Percentiles rank a stretch among this genome's conserved stretches.
These are phyloP conservation scores for Tricholoma furcatifolium DNA, from an alignment of 768 basidiomycete genomes.

Conservation along the genomic window DNA sequence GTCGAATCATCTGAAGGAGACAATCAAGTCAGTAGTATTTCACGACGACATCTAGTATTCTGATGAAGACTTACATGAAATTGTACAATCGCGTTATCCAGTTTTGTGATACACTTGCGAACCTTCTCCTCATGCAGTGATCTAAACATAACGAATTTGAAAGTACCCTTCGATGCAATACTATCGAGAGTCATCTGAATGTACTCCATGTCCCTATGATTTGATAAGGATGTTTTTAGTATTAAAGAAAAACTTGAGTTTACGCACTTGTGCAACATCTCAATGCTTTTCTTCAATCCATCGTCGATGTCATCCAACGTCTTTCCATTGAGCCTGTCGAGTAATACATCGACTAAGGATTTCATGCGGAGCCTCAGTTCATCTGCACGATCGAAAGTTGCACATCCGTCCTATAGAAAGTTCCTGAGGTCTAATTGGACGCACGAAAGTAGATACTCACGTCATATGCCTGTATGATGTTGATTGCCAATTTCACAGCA, in stretches of 20 bases:
- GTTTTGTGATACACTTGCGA: neutral
- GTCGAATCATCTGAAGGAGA: neutral
- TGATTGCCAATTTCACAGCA: constrained; percentile 5
- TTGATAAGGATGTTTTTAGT: neutral
- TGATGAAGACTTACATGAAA: neutral
- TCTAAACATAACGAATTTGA: neutral
- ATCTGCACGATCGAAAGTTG: constrained; percentile 4
- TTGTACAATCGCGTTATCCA: neutral
- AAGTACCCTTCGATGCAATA: neutral
- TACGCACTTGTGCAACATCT: neutral
- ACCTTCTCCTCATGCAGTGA: constrained; percentile 1
- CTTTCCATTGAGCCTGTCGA: constrained; percentile 5
- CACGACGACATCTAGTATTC: too few species aligned
- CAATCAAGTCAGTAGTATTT: neutral
- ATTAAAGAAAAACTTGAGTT: neutral
- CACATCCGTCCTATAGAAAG: neutral
- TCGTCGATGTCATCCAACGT: neutral
- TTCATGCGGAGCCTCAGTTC: constrained; percentile 5
- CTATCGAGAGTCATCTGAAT: neutral
- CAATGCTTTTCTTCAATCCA: neutral
- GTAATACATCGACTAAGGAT: neutral
- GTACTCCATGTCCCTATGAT: constrained; percentile 1
- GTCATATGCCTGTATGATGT: constrained; percentile 2
- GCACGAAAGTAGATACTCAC: neutral
- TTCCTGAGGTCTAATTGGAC: neutral